Base-by-base conservation (phyloP, 2,329 filamentous ascomycete genomes). In the Fusarium albidum region DNA sequence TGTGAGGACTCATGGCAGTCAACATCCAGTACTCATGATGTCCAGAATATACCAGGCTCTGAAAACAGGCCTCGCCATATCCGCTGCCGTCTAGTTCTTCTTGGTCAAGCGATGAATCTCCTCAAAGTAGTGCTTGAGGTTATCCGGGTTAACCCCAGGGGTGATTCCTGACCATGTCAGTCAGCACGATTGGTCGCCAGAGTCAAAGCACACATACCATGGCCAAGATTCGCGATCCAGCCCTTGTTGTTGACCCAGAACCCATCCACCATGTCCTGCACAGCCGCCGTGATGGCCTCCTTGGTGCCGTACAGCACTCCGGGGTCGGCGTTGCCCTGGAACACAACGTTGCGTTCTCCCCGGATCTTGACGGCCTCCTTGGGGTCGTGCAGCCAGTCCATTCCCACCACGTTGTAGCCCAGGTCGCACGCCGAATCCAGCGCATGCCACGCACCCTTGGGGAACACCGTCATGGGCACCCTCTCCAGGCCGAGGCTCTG, bases 381-480 rank as follows among this genome's bases (percentile, higher is more conserved):
- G 10, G 95, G 90, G 67, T 95, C 92, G 67, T 97, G 90, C 40
- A 96, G 81, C 95, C 95, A 99, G 76, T 99, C 95, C 62, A 99
- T 80, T 6, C 95, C 92, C 50, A 99, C 90, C 31, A 97, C 92
- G 69, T 98, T 85, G 79, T 98, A 99, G 33, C 92, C 93, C 13
- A 93, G 84, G 68, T 92, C 80, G 77, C 93, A 97, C 15, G 95
- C 84, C 27, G 90, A 87, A 65, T 97, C 91, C 41, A 99, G 81
- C 5, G 92, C 92, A 74, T 96, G 95, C 91, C 95, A 98, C 10
- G 95, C 94, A 10, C 95, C 95, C 79, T 99, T 99, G 29, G 95
- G 92, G 73, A 99, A 99, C 18, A 98, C 92, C 6, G 93, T 96
- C 93, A 98, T 97, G 4, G 95, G 95, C 4, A 99, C 94, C 10